Base-by-base conservation (phyloP, 176 grass and related monocot species). In the Coix lacrymajobi region DNA sequence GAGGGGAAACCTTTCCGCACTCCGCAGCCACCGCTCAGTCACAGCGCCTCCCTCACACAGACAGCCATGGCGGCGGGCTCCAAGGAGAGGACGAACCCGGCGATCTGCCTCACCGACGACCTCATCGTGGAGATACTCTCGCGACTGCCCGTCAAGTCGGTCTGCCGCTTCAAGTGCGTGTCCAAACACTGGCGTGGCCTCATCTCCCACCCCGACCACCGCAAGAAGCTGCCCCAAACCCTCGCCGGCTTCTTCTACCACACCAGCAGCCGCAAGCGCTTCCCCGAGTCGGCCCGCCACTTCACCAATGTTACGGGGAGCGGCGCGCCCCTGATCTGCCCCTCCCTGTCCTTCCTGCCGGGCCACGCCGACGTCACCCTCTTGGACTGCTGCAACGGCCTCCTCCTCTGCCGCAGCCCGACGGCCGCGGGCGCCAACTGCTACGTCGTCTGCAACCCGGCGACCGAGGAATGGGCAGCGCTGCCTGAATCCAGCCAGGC, bases 311-410 rank as follows among this genome's bases (percentile, higher is more conserved):
- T 30, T 11, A 56, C 79, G 17, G 51, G 26, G 36, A 22, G 31
- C 0, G 77, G 77, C 12, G 41, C 3, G 0, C 49, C 79, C 4
- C 54, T 71, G 3, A n/a, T 81, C 41, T 0, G 14, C 30, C 56
- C 70, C 19, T 41, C 28, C 20, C 52, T 85, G 3, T 6, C 73
- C 11, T 85, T 85, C 83, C 63, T 78, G 8, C 75, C 83, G 17
- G 24, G 41, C 28, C 4, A 70, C 67, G 41, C 5, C 62, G 13
- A 34, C 60, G 7, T 62, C 60, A 3, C 3, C 3, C 9, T 66
- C 7, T 29, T 84, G 31, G 71, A 76, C 60, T 76, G n/a, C 82
- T 76, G 61, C 71, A 54, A 76, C 58, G 82, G 82, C 45, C 61
- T 84, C 9, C 32, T 84, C 61, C 71, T 75, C 40, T 75, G 81